Evolutionary conservation across 78 protist species (phyloP).

Genomic region (Dictyostelium intermedium): DNA sequence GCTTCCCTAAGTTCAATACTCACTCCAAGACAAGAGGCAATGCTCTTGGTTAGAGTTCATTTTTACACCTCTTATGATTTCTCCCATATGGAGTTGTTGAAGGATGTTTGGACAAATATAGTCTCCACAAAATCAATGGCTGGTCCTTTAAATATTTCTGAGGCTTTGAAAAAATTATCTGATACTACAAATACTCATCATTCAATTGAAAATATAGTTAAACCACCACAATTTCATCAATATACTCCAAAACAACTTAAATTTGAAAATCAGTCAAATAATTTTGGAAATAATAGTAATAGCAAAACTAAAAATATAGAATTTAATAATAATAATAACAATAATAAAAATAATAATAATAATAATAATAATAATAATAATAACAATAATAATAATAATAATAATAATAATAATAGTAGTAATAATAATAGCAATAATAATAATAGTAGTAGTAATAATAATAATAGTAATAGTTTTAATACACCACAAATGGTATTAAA

Average conservation of each 20-base stretch:
- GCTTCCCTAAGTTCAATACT: slow-evolving; percentile 22
- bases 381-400: neutral
- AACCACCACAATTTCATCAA: slow-evolving; percentile 80
- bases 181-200: slow-evolving; percentile 46
- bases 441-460: neutral
- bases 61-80: slow-evolving; percentile 33
- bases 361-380: neutral
- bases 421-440: neutral
- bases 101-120: slow-evolving; percentile 73
- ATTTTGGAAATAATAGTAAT: neutral
- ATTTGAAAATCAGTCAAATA: neutral
- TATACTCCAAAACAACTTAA: slow-evolving; percentile 47
- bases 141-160: slow-evolving; percentile 58
- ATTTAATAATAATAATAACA: neutral
- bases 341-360: neutral
- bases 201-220: slow-evolving; percentile 48
- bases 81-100: slow-evolving; percentile 63
- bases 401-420: neutral
- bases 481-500: neutral
- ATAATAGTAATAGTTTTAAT: neutral
- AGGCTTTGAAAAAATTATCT: slow-evolving; percentile 41
- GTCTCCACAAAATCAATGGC: slow-evolving; percentile 19
- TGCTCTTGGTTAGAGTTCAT: slow-evolving; percentile 63
- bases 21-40: slow-evolving; percentile 54
- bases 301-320: neutral